phyloP scores from a whole-genome alignment of 176 grass and related monocot species.

The Dendrocalamus sinicus region DNA sequence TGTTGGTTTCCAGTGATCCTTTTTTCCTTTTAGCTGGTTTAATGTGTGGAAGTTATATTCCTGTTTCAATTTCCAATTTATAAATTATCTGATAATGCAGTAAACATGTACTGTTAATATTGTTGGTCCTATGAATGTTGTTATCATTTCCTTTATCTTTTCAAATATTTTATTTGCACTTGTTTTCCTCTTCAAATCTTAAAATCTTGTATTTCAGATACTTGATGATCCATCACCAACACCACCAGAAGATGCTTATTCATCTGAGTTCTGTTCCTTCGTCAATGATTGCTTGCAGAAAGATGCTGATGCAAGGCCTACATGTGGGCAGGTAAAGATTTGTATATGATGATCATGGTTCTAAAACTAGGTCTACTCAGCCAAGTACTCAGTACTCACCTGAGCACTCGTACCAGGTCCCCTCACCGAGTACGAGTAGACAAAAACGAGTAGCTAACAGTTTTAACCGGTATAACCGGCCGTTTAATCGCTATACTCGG shows the following conservation, averaged over 20 bases:
- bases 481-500: too few species aligned
- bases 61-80: conserved; percentile 2
- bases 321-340: conserved; percentile 63
- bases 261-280: conserved; percentile 88
- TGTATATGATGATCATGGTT: too few species aligned
- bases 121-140: neutral
- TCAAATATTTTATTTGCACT: conserved; percentile 25
- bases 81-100: neutral
- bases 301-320: conserved; percentile 76
- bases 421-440: too few species aligned
- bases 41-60: neutral
- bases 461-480: too few species aligned
- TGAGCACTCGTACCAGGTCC: too few species aligned
- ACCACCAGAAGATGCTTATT: conserved; percentile 67
- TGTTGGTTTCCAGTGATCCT: neutral
- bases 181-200: conserved; percentile 25
- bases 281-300: conserved; percentile 84
- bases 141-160: conserved; percentile 27
- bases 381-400: too few species aligned
- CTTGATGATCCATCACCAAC: conserved; percentile 90
- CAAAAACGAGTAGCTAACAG: too few species aligned
- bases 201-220: conserved; percentile 57
- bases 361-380: too few species aligned
- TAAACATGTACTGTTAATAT: neutral
- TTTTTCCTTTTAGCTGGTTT: neutral